A percentile compares a stretch with the other conserved stretches of the same genome.
phyloP scores from a whole-genome alignment of 148 eudicot genomes.

The Rhododendron vialii region DNA sequence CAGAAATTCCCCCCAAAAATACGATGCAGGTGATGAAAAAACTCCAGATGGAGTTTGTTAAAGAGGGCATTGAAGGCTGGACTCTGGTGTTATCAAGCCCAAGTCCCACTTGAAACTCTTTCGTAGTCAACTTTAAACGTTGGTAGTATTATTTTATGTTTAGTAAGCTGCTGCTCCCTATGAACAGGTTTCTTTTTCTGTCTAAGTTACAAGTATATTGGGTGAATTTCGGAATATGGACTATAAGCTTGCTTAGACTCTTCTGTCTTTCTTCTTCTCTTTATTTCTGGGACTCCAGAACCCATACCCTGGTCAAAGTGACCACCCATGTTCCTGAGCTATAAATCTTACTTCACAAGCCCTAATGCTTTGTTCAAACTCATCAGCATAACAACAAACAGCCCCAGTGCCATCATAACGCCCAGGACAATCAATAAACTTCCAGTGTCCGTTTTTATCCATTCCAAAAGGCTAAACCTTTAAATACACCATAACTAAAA shows the following conservation, averaged over 20 bases:
- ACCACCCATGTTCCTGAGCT: neutral
- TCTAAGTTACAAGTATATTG: neutral
- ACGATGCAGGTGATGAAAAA: neutral
- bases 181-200: neutral
- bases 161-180: neutral
- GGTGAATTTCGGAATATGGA: neutral
- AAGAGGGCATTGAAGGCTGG: neutral
- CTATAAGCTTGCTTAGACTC: too few relatives aligned
- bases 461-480: neutral
- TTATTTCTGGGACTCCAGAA: neutral
- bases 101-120: neutral
- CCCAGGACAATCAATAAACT: neutral
- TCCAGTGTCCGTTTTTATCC: neutral
- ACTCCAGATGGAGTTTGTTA: neutral
- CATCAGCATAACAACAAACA: neutral
- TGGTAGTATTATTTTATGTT: neutral
- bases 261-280: neutral
- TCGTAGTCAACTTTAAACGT: neutral
- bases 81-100: neutral
- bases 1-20: neutral
- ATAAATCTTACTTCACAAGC: neutral
- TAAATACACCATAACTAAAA: neutral
- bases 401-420: neutral
- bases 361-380: neutral
- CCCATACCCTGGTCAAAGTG: neutral